These are phyloP conservation scores for Teratosphaeria zuluensis DNA, from an alignment of 2,329 filamentous ascomycete species.

Conservation along the genomic window DNA sequence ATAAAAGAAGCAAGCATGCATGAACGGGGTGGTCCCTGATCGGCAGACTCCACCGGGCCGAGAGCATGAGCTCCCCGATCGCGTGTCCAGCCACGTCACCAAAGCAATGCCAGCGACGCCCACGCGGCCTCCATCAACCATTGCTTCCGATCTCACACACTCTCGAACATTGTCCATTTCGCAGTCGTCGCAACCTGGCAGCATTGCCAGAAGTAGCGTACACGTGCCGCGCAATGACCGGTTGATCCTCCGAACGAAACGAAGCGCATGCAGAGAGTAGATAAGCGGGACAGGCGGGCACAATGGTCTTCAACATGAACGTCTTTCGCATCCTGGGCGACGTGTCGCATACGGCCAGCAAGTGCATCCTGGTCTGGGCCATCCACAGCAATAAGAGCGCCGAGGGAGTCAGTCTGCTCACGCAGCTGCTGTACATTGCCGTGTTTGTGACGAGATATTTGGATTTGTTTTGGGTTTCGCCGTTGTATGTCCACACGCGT, in stretches of 20 bases:
- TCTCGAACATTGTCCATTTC: no score
- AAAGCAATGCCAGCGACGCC: no score
- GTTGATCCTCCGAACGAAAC: background rate
- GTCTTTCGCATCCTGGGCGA: slow-evolving; percentile 68
- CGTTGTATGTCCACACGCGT: slow-evolving; percentile 9
- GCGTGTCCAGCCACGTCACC: no score
- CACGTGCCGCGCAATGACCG: no score
- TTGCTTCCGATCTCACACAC: no score
- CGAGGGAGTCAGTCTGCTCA: slow-evolving; percentile 86
- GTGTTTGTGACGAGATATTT: slow-evolving; percentile 85
- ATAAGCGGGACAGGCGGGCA: background rate
- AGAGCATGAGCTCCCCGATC: no score
- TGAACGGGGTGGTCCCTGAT: no score
- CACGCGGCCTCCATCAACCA: no score
- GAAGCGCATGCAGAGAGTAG: background rate
- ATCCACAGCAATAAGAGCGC: slow-evolving; percentile 83
- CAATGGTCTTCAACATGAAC: slow-evolving; percentile 8
- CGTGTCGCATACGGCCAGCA: slow-evolving; percentile 73
- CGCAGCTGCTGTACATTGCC: slow-evolving; percentile 73
- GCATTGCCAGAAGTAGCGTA: no score
- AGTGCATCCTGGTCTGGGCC: slow-evolving; percentile 81
- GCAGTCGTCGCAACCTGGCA: no score
- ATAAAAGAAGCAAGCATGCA: no score
- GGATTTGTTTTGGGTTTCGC: slow-evolving; percentile 47
- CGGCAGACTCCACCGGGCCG: no score